phyloP scores from a whole-genome alignment of 176 grass and related monocot species.

The Zea luxurians region DNA sequence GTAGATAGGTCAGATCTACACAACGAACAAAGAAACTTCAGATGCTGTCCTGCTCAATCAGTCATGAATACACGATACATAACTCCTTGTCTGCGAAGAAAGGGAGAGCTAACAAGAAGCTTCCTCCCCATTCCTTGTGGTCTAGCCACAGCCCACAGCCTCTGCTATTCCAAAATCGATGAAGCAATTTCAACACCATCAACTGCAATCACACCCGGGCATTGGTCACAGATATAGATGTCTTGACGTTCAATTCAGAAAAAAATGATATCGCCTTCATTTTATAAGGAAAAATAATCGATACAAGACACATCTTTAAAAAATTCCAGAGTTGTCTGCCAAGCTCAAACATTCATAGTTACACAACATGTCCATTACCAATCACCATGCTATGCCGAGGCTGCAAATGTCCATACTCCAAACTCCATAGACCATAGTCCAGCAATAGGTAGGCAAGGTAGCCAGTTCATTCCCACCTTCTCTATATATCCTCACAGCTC shows the following conservation, averaged over 20 bases:
- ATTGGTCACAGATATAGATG: not conserved
- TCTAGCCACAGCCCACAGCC: conserved; percentile 5
- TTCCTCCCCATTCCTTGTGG: conserved; percentile 37
- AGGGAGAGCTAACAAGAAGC: conserved; percentile 27
- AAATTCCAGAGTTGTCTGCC: not conserved
- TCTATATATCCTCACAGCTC: conserved; percentile 14
- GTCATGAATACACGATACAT: not conserved
- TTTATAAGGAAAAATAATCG: not conserved
- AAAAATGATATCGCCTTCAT: not conserved
- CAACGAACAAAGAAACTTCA: conserved; percentile 47
- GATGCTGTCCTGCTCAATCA: conserved; percentile 36
- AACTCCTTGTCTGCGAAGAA: conserved; percentile 22
- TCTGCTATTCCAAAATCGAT: not conserved
- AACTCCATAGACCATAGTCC: not conserved
- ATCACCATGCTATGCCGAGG: conserved; percentile 6
- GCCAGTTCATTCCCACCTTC: not conserved
- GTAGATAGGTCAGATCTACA: conserved; percentile 33
- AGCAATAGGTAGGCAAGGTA: not conserved
- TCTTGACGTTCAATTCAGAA: conserved; percentile 21
- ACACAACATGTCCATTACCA: conserved; percentile 9
- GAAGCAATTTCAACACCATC: conserved; percentile 21
- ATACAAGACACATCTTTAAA: not conserved
- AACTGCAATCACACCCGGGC: not conserved
- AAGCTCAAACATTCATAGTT: no score
- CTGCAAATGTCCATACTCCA: not conserved